Conservation (phyloP, 768 basidiomycete species). For the Tylopilus sp. region DNA sequence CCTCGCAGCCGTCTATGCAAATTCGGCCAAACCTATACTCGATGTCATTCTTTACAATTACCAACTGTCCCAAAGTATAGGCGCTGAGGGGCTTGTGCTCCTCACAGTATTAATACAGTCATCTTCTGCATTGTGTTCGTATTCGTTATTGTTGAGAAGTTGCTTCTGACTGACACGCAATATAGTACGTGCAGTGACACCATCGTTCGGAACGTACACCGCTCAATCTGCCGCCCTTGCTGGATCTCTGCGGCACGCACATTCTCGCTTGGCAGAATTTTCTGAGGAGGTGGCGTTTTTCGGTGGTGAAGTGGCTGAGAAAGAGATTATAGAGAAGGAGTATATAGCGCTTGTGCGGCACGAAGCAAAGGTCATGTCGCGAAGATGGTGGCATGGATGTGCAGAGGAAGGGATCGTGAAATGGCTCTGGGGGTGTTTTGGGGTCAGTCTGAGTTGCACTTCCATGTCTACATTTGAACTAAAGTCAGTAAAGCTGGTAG, state of each 20-base stretch:
- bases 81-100: slow-evolving; percentile 85
- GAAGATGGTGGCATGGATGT: slow-evolving; percentile 87
- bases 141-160: background rate
- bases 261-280: slow-evolving; percentile 87
- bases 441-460: slow-evolving; percentile 47
- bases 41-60: slow-evolving; percentile 96
- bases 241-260: slow-evolving; percentile 86
- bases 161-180: background rate
- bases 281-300: slow-evolving; percentile 88
- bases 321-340: slow-evolving; percentile 84
- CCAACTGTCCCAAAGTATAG: slow-evolving; percentile 90
- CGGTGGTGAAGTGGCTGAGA: slow-evolving; percentile 86
- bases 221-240: slow-evolving; percentile 85
- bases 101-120: slow-evolving; percentile 83
- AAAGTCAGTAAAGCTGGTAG: slow-evolving; percentile 51
- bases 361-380: slow-evolving; percentile 73
- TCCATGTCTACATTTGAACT: slow-evolving; percentile 2
- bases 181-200: slow-evolving; percentile 84
- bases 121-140: slow-evolving; percentile 77
- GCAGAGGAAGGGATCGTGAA: slow-evolving; percentile 95
- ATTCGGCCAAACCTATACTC: slow-evolving; percentile 88
- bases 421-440: slow-evolving; percentile 95
- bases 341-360: slow-evolving; percentile 85
- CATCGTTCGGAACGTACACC: slow-evolving; percentile 89
- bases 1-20: slow-evolving; percentile 91